Percentiles rank a stretch among this genome's conserved stretches.
phyloP scores from a whole-genome alignment of 1,284 basidiomycete species.

The Heterobasidion occidentale region DNA sequence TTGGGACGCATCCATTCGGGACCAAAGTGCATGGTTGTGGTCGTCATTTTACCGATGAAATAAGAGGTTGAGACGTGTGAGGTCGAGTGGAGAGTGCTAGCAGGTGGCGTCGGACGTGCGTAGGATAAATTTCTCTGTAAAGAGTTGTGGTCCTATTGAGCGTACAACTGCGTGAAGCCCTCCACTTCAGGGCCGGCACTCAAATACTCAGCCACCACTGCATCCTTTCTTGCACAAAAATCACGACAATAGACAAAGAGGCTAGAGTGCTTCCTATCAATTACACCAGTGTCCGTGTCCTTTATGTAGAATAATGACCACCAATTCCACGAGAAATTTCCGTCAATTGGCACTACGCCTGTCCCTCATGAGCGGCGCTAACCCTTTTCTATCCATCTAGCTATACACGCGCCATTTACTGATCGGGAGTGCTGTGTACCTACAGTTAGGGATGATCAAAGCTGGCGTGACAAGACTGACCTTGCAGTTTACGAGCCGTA shows the following conservation, averaged over 20 bases:
- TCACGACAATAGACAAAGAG: too few species aligned
- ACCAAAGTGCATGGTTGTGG: slow-evolving; percentile 76
- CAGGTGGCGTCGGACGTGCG: background rate
- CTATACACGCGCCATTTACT: slow-evolving; percentile 49
- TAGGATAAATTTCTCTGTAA: background rate
- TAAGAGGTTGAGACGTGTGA: background rate
- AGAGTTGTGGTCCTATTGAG: background rate
- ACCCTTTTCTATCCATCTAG: background rate
- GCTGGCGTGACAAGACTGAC: slow-evolving; percentile 36
- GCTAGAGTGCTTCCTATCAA: too few species aligned
- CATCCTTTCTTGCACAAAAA: background rate
- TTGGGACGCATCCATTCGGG: slow-evolving; percentile 87
- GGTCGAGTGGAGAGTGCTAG: background rate
- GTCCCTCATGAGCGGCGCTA: background rate
- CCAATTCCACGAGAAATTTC: background rate
- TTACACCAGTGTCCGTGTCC: too few species aligned
- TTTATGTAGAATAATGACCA: too few species aligned
- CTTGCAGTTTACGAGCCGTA: slow-evolving; percentile 78
- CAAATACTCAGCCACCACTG: background rate
- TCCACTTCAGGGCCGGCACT: slow-evolving; percentile 2
- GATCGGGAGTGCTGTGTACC: slow-evolving; percentile 41
- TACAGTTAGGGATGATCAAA: slow-evolving; percentile 5
- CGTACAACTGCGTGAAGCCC: background rate
- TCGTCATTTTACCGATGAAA: slow-evolving; percentile 43
- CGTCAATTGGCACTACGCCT: background rate